Conservation (phyloP, 2,329 filamentous ascomycete species). For the Venturia effusa region DNA sequence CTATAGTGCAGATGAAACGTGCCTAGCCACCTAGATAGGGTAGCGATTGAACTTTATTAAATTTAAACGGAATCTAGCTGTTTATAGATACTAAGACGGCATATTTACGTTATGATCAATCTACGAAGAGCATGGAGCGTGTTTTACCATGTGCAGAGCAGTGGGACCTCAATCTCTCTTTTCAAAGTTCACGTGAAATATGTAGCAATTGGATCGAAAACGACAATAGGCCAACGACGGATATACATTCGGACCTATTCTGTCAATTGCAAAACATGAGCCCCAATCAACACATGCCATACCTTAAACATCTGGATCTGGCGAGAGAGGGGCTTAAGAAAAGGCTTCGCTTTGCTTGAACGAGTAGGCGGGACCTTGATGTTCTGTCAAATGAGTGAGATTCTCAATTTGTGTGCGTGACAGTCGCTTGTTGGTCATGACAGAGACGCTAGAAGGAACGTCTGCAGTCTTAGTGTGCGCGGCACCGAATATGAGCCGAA, state of each 20-base stretch:
- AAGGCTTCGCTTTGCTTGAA: neutral
- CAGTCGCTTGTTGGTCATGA: neutral
- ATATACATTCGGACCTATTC: neutral
- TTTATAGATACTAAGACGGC: no score
- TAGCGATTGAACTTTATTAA: no score
- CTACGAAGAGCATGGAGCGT: no score
- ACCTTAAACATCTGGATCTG: neutral
- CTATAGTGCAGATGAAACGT: no score
- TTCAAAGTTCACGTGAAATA: neutral
- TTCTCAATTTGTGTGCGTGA: neutral
- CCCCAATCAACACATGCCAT: neutral
- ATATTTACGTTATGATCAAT: no score
- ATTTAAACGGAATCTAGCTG: no score
- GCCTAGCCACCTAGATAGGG: no score
- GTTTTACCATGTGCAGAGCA: no score
- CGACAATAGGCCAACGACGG: neutral
- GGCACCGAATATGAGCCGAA: neutral
- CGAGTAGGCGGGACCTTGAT: neutral
- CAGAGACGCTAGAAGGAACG: neutral
- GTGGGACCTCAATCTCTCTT: neutral
- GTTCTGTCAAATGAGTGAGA: neutral
- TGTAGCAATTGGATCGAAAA: no score
- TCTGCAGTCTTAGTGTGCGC: neutral
- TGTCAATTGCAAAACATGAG: neutral
- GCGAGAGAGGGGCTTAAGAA: neutral